Base-by-base conservation (phyloP, 176 grass and related monocot species). In the Musa troglodytarum region DNA sequence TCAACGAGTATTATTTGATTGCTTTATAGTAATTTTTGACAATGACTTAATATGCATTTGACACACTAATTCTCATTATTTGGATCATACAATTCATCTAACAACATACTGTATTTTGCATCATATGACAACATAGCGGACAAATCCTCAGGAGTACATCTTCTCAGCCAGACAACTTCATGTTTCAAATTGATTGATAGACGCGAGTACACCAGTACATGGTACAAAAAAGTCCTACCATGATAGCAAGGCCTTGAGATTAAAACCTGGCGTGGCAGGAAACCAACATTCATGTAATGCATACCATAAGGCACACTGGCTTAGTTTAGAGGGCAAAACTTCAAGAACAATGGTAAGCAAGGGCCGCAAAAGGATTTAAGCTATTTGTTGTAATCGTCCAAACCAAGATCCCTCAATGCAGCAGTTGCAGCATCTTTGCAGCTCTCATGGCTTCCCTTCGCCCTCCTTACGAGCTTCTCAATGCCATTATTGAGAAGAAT, bases 381-480 rank as follows among this genome's bases (percentile, higher is more conserved):
- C 70, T 97, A 97, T 15, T 53, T 80, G 76, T 89, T 93, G 84
- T 91, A 98, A 66, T 93, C 83, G 52, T 93, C 86, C 49, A 98
- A 79, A 10, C 90, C 90, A 8, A 98, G 84, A 76, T 98, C 95
- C 81, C 90, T 93, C 75, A 93, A 49, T 76, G 95, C 90, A 77
- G 80, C 87, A n/a, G 84, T 89, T 71, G 88, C 88, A 78, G 95
- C 90, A 87, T 90, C 88, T 73, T 93, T 98, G 82, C 95, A 91
- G 71, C 53, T 87, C 56, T 78, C 78, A 20, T 91, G 95, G 58
- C 85, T 82, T 67, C 65, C 76, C 86, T 91, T 93, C 16, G 95
- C 84, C 69, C 88, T 93, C 77, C 90, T 93, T 61, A 93, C 86
- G 57, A 93, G 84, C 50, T 91, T 93, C 82, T 98, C 95, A 13